Evolutionary conservation across 1,284 basidiomycete genomes (phyloP).

Genomic region (Tilletia walkeri): DNA sequence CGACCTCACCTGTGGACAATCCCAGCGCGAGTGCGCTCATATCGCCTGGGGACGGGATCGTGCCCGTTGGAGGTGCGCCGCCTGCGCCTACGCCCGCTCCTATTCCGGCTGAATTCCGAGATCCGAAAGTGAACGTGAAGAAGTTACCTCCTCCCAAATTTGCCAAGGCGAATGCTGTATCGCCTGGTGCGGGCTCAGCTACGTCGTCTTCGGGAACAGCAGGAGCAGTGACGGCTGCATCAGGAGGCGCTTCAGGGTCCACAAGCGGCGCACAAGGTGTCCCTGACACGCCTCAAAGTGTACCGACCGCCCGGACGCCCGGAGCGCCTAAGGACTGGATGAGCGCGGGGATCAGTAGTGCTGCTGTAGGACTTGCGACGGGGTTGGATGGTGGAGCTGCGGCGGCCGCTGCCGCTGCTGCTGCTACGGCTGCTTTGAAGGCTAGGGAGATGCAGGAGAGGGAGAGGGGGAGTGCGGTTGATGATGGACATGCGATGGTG

Average conservation of each 20-base stretch:
- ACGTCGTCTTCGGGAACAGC: neutral
- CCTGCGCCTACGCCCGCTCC: neutral
- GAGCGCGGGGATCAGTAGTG: slow-evolving; percentile 11
- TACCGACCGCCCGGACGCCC: neutral
- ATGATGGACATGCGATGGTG: neutral
- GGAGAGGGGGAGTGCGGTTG: neutral
- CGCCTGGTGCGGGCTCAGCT: neutral
- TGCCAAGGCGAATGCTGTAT: neutral
- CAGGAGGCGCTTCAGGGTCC: too few species aligned
- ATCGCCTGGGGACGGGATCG: too few species aligned
- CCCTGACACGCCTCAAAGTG: too few species aligned
- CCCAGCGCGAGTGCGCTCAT: too few species aligned
- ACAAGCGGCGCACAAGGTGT: too few species aligned
- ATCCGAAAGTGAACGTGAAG: slow-evolving; percentile 16
- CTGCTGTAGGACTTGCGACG: slow-evolving; percentile 2
- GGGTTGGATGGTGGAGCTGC: slow-evolving; percentile 11
- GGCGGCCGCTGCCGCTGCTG: slow-evolving; percentile 2
- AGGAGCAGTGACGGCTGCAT: neutral
- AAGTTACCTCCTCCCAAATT: slow-evolving; percentile 12
- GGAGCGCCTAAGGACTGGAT: slow-evolving; percentile 12
- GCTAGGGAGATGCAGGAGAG: neutral
- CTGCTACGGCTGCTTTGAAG: neutral
- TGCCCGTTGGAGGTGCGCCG: neutral
- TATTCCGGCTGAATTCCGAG: neutral
- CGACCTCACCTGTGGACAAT: neutral